A percentile compares a stretch with the other conserved stretches of the same genome.
Conservation (phyloP, 805 yeast genomes). For the Starmerella asiatica region DNA sequence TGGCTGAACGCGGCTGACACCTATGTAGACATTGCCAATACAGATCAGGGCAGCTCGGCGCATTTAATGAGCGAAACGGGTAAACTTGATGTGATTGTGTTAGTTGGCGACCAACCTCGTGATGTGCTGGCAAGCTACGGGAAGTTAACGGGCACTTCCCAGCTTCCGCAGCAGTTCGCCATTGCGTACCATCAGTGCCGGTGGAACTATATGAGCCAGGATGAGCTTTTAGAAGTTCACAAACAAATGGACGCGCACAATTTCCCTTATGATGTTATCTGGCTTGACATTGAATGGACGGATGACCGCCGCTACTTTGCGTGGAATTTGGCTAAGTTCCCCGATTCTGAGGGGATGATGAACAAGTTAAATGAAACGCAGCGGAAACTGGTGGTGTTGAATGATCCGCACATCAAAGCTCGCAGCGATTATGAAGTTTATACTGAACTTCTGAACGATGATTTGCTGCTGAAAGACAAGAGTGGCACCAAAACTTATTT, state of each 20-base stretch:
- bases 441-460: slow-evolving; percentile 35
- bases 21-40: slow-evolving; percentile 53
- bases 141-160: slow-evolving; percentile 54
- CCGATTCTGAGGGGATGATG: slow-evolving; percentile 61
- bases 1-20: slow-evolving; percentile 95
- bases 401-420: slow-evolving; percentile 82
- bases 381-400: slow-evolving; percentile 66
- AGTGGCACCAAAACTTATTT: slow-evolving; percentile 37
- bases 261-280: slow-evolving; percentile 80
- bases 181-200: slow-evolving; percentile 92
- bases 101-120: slow-evolving; percentile 48
- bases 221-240: slow-evolving; percentile 65
- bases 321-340: slow-evolving; percentile 66
- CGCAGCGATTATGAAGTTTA: slow-evolving; percentile 47
- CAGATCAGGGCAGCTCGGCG: slow-evolving; percentile 31
- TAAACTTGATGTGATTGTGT: slow-evolving; percentile 54
- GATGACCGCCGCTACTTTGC: slow-evolving; percentile 80
- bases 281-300: slow-evolving; percentile 92
- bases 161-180: slow-evolving; percentile 63
- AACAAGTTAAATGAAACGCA: slow-evolving; percentile 52
- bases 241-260: slow-evolving; percentile 53
- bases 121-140: slow-evolving; percentile 50
- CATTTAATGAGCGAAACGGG: slow-evolving; percentile 97
- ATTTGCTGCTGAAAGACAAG: slow-evolving; percentile 32
- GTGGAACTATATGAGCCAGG: slow-evolving; percentile 89